Conservation (phyloP, 106 monocot species). For the Dendrobium officinale region DNA sequence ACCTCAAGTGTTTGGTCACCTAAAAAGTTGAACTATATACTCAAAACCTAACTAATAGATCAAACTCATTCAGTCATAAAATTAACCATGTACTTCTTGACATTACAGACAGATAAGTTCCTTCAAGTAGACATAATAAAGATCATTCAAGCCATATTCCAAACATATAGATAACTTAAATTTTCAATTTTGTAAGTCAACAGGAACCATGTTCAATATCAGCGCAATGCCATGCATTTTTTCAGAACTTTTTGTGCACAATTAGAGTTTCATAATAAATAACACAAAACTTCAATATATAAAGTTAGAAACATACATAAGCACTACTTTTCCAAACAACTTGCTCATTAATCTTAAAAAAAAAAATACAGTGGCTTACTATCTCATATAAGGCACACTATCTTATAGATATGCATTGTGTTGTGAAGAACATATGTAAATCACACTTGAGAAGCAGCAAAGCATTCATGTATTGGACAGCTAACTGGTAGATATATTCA, state of each 20-base stretch:
- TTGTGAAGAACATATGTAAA: no score
- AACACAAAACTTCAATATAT: neutral
- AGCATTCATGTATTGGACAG: no score
- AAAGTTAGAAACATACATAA: neutral
- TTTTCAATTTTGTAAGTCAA: neutral
- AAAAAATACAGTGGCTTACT: neutral
- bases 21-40: slow-evolving; percentile 25
- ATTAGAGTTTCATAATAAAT: neutral
- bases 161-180: neutral
- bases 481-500: neutral
- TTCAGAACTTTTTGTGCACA: neutral
- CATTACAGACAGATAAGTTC: neutral
- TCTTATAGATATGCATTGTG: neutral
- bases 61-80: neutral
- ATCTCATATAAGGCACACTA: neutral
- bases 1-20: slow-evolving; percentile 86
- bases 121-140: neutral
- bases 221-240: neutral
- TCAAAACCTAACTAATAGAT: neutral
- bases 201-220: neutral
- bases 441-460: no score
- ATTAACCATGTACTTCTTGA: neutral
- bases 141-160: neutral
- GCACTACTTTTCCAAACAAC: neutral
- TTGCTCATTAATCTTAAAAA: neutral